Percentiles rank a stretch among this genome's conserved stretches.
Conservation (phyloP, 2,329 filamentous ascomycete genomes). For the Colletotrichum lupini region DNA sequence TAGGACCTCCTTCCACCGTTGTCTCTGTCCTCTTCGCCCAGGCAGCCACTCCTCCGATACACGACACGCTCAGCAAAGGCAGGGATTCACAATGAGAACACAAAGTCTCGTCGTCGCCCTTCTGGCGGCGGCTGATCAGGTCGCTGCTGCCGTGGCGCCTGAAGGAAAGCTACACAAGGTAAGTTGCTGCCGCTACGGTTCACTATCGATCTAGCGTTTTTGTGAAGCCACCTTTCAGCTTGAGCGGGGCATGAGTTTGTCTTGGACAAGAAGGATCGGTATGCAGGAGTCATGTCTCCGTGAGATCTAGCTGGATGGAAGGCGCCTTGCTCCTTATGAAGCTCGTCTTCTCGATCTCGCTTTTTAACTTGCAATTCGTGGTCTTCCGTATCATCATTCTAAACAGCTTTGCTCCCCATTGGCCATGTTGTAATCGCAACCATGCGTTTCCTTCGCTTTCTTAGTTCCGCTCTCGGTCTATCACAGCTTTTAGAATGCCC, state of each 20-base stretch:
- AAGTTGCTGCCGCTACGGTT: conserved; percentile 7
- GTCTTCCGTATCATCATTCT: not conserved
- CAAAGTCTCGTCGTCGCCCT: conserved; percentile 23
- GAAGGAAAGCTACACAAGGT: conserved; percentile 28
- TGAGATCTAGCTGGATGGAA: not conserved
- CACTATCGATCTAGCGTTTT: not conserved
- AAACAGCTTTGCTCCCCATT: not conserved
- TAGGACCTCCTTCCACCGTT: not conserved
- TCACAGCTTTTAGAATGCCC: not conserved
- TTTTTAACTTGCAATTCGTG: not conserved
- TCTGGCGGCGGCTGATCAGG: conserved; percentile 19
- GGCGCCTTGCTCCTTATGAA: not conserved
- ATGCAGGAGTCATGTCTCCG: not conserved
- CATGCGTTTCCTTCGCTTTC: not conserved
- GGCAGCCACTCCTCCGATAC: not conserved
- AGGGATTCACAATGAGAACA: conserved; percentile 17
- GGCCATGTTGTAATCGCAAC: not conserved
- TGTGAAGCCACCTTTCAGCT: not conserved
- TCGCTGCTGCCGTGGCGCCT: conserved; percentile 4
- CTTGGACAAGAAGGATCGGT: too few species aligned
- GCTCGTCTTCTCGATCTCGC: not conserved
- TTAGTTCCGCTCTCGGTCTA: not conserved
- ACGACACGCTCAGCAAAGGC: not conserved
- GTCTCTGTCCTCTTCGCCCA: not conserved
- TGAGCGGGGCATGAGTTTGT: not conserved